phyloP scores from a whole-genome alignment of 192 early-diverging fungal species.

The Linnemannia elongata region DNA sequence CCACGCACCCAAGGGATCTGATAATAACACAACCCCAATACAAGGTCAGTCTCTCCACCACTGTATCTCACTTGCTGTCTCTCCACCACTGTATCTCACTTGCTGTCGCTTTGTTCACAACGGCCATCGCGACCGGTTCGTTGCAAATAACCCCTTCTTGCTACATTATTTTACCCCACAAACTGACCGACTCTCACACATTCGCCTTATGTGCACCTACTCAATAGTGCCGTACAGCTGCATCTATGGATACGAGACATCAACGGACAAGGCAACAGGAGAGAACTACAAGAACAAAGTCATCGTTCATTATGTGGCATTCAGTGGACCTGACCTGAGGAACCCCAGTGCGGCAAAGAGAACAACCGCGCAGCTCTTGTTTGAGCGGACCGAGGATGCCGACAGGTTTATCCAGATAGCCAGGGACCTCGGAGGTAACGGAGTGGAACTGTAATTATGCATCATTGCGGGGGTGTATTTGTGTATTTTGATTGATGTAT shows the following conservation, averaged over 20 bases:
- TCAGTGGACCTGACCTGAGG: slow-evolving; percentile 14
- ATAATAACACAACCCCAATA: neutral
- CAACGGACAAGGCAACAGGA: neutral
- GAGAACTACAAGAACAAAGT: slow-evolving; percentile 13
- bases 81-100: too few species aligned
- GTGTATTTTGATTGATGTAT: too few species aligned
- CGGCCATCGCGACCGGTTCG: neutral
- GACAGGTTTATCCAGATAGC: slow-evolving; percentile 20
- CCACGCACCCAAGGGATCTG: neutral
- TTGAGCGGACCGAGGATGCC: slow-evolving; percentile 20
- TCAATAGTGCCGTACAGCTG: slow-evolving; percentile 44
- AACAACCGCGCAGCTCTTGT: slow-evolving; percentile 16
- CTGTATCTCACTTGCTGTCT: too few species aligned
- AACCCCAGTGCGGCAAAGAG: neutral
- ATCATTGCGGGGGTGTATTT: too few species aligned
- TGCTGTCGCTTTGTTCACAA: too few species aligned
- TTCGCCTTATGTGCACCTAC: neutral
- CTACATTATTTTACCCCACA: neutral
- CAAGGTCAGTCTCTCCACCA: neutral
- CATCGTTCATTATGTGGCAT: slow-evolving; percentile 23
- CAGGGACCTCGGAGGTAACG: slow-evolving; percentile 25
- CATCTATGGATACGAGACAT: slow-evolving; percentile 39
- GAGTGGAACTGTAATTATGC: too few species aligned
- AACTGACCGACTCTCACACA: neutral
- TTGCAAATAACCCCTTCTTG: neutral